A percentile compares a stretch with the other conserved stretches of the same genome.
These are phyloP conservation scores for Candida taoyuanica DNA, from an alignment of 805 yeast species.

Conservation along the genomic window DNA sequence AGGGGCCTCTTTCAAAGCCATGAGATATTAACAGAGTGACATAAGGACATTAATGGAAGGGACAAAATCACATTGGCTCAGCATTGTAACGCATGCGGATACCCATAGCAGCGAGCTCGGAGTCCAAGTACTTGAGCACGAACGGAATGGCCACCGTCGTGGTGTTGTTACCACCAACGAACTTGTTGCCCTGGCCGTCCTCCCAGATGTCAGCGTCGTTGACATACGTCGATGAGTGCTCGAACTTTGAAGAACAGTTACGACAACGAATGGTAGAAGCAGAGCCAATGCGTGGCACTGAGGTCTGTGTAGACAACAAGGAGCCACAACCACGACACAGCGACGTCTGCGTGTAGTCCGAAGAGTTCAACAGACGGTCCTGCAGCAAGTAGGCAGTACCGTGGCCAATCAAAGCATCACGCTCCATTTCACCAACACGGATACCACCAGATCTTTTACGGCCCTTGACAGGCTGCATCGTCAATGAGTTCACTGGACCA, in stretches of 20 bases:
- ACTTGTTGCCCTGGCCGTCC: constrained; percentile 91
- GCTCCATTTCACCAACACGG: constrained; percentile 99
- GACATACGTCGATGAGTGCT: constrained; percentile 46
- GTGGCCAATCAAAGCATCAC: constrained; percentile 98
- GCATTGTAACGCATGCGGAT: constrained; percentile 88
- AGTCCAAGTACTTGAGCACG: constrained; percentile 90
- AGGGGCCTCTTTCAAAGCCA: not conserved
- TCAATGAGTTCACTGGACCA: constrained; percentile 94
- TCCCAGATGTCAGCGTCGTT: constrained; percentile 87
- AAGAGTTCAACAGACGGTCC: constrained; percentile 90
- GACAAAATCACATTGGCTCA: constrained; percentile 40
- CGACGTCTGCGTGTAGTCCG: constrained; percentile 90
- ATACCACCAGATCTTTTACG: constrained; percentile 99
- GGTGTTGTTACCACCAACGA: constrained; percentile 89
- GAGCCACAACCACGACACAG: constrained; percentile 94
- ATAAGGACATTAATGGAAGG: not conserved
- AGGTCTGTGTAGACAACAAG: constrained; percentile 77
- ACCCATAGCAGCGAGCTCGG: constrained; percentile 97
- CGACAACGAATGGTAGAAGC: constrained; percentile 79
- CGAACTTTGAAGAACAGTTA: constrained; percentile 76
- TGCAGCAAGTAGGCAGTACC: constrained; percentile 94
- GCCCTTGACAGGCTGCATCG: constrained; percentile 99
- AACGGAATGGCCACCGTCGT: constrained; percentile 96
- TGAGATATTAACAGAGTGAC: not conserved
- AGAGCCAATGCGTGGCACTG: constrained; percentile 89